phyloP scores from a whole-genome alignment of 2,329 filamentous ascomycete genomes.

The Fusarium heterosporum region DNA sequence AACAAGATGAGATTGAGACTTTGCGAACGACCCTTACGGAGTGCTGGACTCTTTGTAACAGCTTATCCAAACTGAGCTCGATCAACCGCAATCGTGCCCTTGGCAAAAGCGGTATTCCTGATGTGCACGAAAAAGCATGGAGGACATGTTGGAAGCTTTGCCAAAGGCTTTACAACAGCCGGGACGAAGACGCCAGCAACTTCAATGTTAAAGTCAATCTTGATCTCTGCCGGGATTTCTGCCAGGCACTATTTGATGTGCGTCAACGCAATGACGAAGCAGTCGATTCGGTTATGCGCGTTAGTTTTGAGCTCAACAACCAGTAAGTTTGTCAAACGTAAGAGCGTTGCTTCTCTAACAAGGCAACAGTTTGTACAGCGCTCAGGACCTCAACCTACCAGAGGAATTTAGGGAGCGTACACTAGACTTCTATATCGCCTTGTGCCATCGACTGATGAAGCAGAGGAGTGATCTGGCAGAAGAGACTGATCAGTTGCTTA shows the following conservation, averaged over 20 bases:
- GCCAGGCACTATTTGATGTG: conserved; percentile 89
- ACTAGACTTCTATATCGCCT: conserved; percentile 91
- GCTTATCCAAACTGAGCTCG: conserved; percentile 84
- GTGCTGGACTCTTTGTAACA: conserved; percentile 96
- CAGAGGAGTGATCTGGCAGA: conserved; percentile 81
- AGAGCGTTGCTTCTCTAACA: conserved; percentile 44
- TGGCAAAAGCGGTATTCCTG: conserved; percentile 77
- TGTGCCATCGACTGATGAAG: conserved; percentile 97
- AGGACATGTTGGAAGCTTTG: conserved; percentile 94
- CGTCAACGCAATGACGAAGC: conserved; percentile 80
- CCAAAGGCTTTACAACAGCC: conserved; percentile 86
- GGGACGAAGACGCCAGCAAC: conserved; percentile 75
- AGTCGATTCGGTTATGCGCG: conserved; percentile 86
- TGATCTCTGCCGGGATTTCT: conserved; percentile 91
- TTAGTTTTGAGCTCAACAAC: conserved; percentile 96
- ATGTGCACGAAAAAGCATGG: conserved; percentile 89
- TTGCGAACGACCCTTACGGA: conserved; percentile 83
- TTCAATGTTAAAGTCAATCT: conserved; percentile 79
- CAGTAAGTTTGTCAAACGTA: conserved; percentile 65
- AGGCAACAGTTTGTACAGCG: conserved; percentile 78
- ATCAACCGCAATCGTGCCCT: conserved; percentile 85
- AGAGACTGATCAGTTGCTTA: conserved; percentile 85
- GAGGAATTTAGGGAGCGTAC: conserved; percentile 90
- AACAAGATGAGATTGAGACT: conserved; percentile 72
- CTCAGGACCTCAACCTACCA: conserved; percentile 82